These are phyloP conservation scores for Alternaria sp. DNA, from an alignment of 2,329 filamentous ascomycete species.

Conservation along the genomic window DNA sequence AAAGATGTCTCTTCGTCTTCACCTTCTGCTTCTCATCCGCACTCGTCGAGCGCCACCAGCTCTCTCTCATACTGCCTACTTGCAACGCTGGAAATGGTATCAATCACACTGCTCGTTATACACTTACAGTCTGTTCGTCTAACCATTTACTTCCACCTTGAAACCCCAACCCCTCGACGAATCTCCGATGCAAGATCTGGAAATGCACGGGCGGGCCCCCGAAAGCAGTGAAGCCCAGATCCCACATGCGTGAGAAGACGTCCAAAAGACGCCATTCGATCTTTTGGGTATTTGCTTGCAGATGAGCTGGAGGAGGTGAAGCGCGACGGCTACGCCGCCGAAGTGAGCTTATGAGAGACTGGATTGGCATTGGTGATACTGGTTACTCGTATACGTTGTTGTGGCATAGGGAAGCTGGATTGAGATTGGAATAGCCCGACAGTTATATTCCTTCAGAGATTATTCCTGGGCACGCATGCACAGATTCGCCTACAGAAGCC, in stretches of 20 bases:
- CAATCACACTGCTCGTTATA: background rate
- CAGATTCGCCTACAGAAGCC: background rate
- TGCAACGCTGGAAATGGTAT: background rate
- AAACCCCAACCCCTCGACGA: conserved; percentile 60
- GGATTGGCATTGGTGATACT: conserved; percentile 20
- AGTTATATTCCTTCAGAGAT: background rate
- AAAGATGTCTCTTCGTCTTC: background rate
- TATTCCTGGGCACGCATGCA: background rate
- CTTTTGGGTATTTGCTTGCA: conserved; percentile 28
- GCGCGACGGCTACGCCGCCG: conserved; percentile 20
- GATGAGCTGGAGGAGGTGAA: conserved; percentile 9
- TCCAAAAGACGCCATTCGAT: conserved; percentile 37
- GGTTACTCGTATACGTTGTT: background rate
- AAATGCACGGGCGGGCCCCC: conserved; percentile 76
- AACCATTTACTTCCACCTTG: conserved; percentile 68
- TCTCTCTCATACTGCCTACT: background rate
- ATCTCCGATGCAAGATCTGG: conserved; percentile 69
- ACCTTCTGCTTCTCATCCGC: background rate
- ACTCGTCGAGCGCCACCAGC: too few species aligned
- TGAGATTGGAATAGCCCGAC: background rate
- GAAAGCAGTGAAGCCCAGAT: conserved; percentile 71
- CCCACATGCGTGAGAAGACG: conserved; percentile 55
- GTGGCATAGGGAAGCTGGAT: background rate
- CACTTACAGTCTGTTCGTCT: conserved; percentile 69
- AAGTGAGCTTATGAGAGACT: conserved; percentile 34